Evolutionary conservation across 257 asterid species (phyloP).

Genomic region (Gentiana straminea): DNA sequence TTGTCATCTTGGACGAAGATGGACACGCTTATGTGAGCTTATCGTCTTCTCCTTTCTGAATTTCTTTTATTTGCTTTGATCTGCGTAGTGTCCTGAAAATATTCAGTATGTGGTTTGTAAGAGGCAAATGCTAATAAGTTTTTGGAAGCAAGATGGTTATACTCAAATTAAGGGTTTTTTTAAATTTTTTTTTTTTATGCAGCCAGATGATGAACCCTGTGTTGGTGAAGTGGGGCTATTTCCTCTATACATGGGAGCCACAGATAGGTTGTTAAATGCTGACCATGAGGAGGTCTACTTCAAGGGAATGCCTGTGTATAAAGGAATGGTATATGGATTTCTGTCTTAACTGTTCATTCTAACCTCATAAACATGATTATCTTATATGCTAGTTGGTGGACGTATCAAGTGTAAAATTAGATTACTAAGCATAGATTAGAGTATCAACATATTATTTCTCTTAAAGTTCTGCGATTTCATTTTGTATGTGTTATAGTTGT

Average conservation of each 20-base stretch:
- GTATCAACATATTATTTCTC: neutral
- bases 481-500: neutral
- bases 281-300: constrained; percentile 80
- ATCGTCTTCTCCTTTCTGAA: constrained; percentile 5
- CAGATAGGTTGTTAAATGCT: constrained; percentile 73
- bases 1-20: constrained; percentile 64
- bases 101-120: too few relatives aligned
- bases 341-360: neutral
- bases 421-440: neutral
- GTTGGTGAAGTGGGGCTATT: constrained; percentile 81
- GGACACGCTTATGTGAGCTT: constrained; percentile 63
- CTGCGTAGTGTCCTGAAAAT: neutral
- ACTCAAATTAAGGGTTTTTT: constrained; percentile 1
- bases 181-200: constrained; percentile 6
- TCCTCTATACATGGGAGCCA: constrained; percentile 70
- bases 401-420: neutral
- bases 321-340: constrained; percentile 52
- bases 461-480: neutral
- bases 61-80: neutral
- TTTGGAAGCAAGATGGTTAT: neutral
- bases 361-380: neutral
- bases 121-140: too few relatives aligned
- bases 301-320: constrained; percentile 77
- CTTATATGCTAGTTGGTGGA: neutral
- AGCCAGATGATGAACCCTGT: constrained; percentile 76